phyloP scores from a whole-genome alignment of 2,329 filamentous ascomycete species.

The Sphaerulina musiva region DNA sequence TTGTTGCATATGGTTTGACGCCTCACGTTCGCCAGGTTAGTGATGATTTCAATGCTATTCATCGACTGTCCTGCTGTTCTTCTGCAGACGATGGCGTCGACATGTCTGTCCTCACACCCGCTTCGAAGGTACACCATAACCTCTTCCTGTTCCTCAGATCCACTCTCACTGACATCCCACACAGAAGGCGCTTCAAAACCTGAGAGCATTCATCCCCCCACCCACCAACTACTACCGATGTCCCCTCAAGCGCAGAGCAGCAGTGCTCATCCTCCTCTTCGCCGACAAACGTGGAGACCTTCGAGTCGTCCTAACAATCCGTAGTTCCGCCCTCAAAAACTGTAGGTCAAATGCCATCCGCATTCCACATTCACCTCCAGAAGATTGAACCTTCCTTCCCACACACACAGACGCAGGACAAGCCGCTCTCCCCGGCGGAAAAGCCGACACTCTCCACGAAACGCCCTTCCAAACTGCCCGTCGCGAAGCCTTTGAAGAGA shows the following conservation, averaged over 20 bases:
- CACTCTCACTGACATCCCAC: conserved; percentile 1
- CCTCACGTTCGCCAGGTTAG: too few species aligned
- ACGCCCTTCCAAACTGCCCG: conserved; percentile 71
- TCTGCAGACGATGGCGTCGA: conserved; percentile 19
- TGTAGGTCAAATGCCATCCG: conserved; percentile 36
- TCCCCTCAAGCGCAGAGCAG: conserved; percentile 63
- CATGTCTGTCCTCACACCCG: conserved; percentile 32
- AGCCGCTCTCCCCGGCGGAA: conserved; percentile 48
- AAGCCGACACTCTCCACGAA: conserved; percentile 51
- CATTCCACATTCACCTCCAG: too few species aligned
- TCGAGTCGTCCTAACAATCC: conserved; percentile 57
- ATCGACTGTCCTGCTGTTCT: too few species aligned
- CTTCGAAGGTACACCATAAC: conserved; percentile 26
- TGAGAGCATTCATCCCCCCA: conserved; percentile 52
- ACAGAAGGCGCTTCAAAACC: conserved; percentile 47
- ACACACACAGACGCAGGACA: conserved; percentile 43
- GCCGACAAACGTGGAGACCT: conserved; percentile 76
- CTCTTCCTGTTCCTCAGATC: background rate
- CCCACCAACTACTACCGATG: conserved; percentile 52
- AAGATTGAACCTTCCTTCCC: too few species aligned
- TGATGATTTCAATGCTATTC: too few species aligned
- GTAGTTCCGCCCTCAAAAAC: conserved; percentile 52
- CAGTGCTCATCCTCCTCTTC: conserved; percentile 81
- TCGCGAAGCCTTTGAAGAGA: conserved; percentile 87
- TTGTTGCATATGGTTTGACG: conserved; percentile 3